phyloP scores from a whole-genome alignment of 176 grass and related monocot species.

The Zizania latifolia region DNA sequence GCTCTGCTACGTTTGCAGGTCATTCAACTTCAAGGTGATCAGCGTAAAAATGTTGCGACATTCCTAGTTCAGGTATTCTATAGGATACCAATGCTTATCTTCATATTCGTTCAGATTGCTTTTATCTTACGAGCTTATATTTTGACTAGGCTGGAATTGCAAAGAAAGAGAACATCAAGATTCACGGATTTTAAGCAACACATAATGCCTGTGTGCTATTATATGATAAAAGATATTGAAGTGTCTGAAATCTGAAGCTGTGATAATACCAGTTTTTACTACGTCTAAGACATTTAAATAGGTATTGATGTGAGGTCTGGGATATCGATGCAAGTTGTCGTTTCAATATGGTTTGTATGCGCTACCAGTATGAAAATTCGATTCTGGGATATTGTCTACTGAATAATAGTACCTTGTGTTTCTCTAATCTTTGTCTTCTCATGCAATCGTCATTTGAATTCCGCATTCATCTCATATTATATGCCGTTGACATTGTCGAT shows the following conservation, averaged over 20 bases:
- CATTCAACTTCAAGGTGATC: constrained; percentile 67
- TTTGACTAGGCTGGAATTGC: constrained; percentile 40
- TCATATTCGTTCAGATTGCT: not conserved
- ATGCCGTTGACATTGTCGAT: not conserved
- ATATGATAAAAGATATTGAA: not conserved
- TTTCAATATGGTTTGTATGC: constrained; percentile 19
- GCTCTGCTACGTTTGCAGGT: constrained; percentile 19
- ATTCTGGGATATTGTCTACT: not conserved
- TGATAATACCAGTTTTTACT: not conserved
- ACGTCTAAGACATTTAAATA: not conserved
- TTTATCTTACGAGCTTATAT: not conserved
- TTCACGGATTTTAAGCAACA: constrained; percentile 46
- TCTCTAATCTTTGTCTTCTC: not conserved
- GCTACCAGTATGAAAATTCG: not conserved
- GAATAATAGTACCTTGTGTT: constrained; percentile 10
- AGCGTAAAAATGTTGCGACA: constrained; percentile 59
- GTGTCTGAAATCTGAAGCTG: constrained; percentile 10
- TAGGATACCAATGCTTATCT: not conserved
- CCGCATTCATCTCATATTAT: not conserved
- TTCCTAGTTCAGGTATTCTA: constrained; percentile 48
- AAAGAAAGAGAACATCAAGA: constrained; percentile 64
- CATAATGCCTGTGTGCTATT: not conserved
- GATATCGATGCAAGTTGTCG: constrained; percentile 32
- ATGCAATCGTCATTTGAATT: not conserved
- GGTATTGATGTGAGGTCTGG: not conserved